Evolutionary conservation across 2,329 filamentous ascomycete genomes (phyloP), one percentile per base, ranked within the genome.

Genomic region (Nannizzia gypsea): DNA sequence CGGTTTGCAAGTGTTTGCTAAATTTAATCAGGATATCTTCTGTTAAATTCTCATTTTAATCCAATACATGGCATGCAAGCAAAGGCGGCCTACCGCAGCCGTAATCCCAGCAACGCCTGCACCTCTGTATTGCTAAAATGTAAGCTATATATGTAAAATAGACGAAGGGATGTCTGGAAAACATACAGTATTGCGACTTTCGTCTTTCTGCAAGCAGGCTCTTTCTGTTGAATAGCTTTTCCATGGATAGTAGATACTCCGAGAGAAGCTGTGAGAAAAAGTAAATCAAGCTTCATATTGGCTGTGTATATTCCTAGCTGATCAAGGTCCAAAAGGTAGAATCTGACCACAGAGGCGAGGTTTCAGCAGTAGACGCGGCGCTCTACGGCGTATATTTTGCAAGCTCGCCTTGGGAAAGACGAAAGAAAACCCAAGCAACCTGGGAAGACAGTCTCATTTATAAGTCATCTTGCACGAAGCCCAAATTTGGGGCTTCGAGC

Each of bases 101-200:
- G 83, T 81, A 44, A 87, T 81, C 4, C 84, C 84, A 0, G 83
- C 78, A 59, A 83, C 80, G 11, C 84, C 84, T 13, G 79, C 84
- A 36, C 84, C 84, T 40, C 68, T 72, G 24, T 17, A 58, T 24
- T 38, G n/a, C n/a, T n/a, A n/a, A n/a, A n/a, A 1, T n/a, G 20
- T 42, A 22, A 20, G 17, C n/a, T 46, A 57, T 22, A 5, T 28
- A n/a, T 31, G 31, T n/a, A 24, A 38, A 26, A 36, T 1, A n/a
- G 17, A n/a, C 11, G 26, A n/a, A 24, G 8, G 6, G 17, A 34
- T 55, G 8, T n/a, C 24, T n/a, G 26, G 24, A 13, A 54, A 56
- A 60, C 70, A 57, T 61, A 73, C 70, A 72, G 58, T 20, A 73
- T 68, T 2, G 70, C 70, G 58, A 73, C 70, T 4, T 67, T 71